phyloP scores from a whole-genome alignment of 2,329 filamentous ascomycete genomes.

The Fusarium penzigii region DNA sequence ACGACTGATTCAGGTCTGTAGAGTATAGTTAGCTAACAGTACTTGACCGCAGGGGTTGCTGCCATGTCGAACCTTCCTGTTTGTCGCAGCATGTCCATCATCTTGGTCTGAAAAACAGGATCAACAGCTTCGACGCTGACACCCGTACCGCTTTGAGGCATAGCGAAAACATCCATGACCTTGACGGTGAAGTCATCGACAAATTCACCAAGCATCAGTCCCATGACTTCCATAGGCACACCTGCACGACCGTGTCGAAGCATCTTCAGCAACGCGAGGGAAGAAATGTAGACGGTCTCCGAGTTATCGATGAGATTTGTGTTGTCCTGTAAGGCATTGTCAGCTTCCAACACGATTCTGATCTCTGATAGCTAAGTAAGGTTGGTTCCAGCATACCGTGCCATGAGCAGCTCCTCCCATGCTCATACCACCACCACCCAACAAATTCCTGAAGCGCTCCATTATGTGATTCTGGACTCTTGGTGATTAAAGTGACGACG shows the following conservation, averaged over 20 bases:
- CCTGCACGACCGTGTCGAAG: conserved; percentile 94
- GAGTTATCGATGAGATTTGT: conserved; percentile 95
- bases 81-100: conserved; percentile 99
- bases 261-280: conserved; percentile 96
- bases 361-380: neutral
- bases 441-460: conserved; percentile 90
- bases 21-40: conserved; percentile 11
- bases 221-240: conserved; percentile 99
- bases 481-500: conserved; percentile 7
- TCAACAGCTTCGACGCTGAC: conserved; percentile 98
- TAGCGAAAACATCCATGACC: conserved; percentile 98
- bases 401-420: conserved; percentile 51
- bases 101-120: conserved; percentile 98
- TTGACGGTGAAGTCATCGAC: conserved; percentile 98
- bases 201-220: conserved; percentile 97
- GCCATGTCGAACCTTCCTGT: conserved; percentile 74
- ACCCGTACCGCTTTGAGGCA: conserved; percentile 97
- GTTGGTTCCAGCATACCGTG: conserved; percentile 35
- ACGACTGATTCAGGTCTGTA: conserved; percentile 91
- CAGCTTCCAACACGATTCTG: neutral
- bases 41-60: neutral
- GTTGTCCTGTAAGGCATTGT: conserved; percentile 65
- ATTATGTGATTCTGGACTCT: conserved; percentile 49
- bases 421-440: conserved; percentile 74
- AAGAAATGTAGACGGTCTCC: conserved; percentile 99